Evolutionary conservation across 73 alveolate genomes (phyloP).

Genomic region (Blepharisma japonicum): DNA sequence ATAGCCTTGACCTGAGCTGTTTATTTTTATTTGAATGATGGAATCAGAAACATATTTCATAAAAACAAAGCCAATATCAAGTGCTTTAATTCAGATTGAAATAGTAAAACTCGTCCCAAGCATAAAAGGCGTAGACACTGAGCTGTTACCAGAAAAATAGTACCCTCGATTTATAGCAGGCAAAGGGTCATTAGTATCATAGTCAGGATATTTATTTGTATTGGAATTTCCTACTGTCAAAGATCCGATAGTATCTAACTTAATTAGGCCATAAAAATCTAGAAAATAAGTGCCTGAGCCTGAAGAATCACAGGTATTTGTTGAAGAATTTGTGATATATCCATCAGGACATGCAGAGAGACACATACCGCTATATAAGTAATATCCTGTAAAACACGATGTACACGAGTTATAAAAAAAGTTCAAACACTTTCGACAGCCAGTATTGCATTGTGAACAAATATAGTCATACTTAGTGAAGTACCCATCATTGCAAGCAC

Average conservation of each 20-base stretch:
- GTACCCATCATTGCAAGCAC: too few species aligned
- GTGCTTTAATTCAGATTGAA: neutral
- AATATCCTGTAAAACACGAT: neutral
- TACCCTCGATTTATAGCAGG: constrained; percentile 21
- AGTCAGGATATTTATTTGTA: neutral
- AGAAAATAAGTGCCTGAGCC: neutral
- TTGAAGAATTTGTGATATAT: neutral
- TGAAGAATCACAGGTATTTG: neutral
- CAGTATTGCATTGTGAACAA: too few species aligned
- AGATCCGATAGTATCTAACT: neutral
- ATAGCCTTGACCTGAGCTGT: too few species aligned
- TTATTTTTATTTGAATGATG: too few species aligned
- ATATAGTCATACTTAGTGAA: too few species aligned
- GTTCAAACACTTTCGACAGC: too few species aligned
- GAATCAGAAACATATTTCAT: too few species aligned
- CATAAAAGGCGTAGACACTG: neutral
- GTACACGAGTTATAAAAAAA: too few species aligned
- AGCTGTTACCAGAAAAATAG: neutral
- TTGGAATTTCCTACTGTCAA: neutral
- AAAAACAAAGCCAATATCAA: too few species aligned
- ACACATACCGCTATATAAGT: neutral
- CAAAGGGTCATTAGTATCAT: constrained; percentile 7
- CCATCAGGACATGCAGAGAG: neutral
- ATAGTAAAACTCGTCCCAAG: neutral
- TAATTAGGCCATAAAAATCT: neutral